Base-by-base conservation (phyloP, 78 protist genomes). In the Dictyostelium intermedium region DNA sequence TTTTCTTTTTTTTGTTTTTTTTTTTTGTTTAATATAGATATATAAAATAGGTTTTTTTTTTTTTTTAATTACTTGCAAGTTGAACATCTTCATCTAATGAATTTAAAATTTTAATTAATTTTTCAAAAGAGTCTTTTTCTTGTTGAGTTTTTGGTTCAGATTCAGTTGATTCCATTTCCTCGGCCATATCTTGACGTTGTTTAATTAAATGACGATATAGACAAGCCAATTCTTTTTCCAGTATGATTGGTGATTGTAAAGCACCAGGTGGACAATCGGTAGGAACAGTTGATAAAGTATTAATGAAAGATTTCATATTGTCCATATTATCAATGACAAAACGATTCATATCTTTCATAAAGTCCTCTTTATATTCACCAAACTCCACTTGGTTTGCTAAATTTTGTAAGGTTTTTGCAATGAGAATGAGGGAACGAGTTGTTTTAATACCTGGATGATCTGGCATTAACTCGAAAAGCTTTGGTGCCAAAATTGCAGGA, bases 401-500 rank as follows among this genome's bases (percentile, higher is more conserved):
- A 73, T 95, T 97, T 72, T 97, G 98, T 20, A 97, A 63, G n/a
- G 96, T 91, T 56, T 97, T 97, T 23, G 98, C 97, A 23, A 96
- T 85, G 72, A 97, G 96, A 37, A 95, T 96, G 32, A 97, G 92
- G 1, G 95, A 85, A 74, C 98, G 96, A 13, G 97, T 76, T 0
- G 86, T 56, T 9, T 74, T 43, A 16, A 84, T 69, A 7, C 84
- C 85, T 18, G 96, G 94, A 47, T 84, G 96, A 61, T 96, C 97
- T 14, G 80, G 83, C 95, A 95, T 87, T 85, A 97, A 25, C 27
- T 95, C 96, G 84, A 97, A 97, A 1, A 94, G 89, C 69, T 96
- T 96, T 6, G 98, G 98, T 30, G 91, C 95, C 77, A 97, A 73
- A 66, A 97, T 95, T 9, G 98, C 97, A 9, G 98, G 98, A 66